phyloP scores from a whole-genome alignment of 805 yeast species.

The Candida odintsovae region DNA sequence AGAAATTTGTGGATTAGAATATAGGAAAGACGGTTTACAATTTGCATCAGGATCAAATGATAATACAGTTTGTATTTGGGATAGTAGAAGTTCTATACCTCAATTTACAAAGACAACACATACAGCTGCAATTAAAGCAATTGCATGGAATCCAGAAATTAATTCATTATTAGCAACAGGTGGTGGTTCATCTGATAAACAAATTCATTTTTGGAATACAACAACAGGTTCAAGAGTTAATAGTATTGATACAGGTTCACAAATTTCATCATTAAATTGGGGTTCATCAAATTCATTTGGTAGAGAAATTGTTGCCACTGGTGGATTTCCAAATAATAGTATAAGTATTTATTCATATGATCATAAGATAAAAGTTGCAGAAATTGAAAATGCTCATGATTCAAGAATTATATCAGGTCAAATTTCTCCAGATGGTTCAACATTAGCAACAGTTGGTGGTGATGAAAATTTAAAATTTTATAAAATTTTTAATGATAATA shows the following conservation, averaged over 20 bases:
- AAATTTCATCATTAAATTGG: conserved; percentile 92
- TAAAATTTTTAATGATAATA: conserved; percentile 69
- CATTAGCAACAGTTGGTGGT: conserved; percentile 91
- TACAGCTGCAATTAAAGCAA: conserved; percentile 91
- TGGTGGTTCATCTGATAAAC: conserved; percentile 88
- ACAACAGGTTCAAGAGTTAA: conserved; percentile 83
- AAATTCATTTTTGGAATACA: conserved; percentile 93
- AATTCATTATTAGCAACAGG: conserved; percentile 85
- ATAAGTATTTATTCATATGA: conserved; percentile 84
- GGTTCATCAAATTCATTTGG: conserved; percentile 71
- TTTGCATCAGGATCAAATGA: conserved; percentile 94
- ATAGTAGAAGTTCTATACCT: conserved; percentile 65
- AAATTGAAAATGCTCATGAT: conserved; percentile 82
- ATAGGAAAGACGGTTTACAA: conserved; percentile 78
- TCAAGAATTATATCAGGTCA: conserved; percentile 79
- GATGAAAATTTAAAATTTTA: conserved; percentile 96
- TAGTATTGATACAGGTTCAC: conserved; percentile 87
- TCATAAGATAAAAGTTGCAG: conserved; percentile 80
- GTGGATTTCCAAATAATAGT: conserved; percentile 87
- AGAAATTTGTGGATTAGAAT: conserved; percentile 89
- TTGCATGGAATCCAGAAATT: conserved; percentile 93
- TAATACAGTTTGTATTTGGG: conserved; percentile 91
- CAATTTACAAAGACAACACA: conserved; percentile 73
- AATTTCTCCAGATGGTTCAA: conserved; percentile 83
- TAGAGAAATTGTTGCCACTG: conserved; percentile 83